Evolutionary conservation across 73 alveolate genomes (phyloP), one percentile per base, ranked within the genome.

Genomic region (Symbiodinium natans): DNA sequence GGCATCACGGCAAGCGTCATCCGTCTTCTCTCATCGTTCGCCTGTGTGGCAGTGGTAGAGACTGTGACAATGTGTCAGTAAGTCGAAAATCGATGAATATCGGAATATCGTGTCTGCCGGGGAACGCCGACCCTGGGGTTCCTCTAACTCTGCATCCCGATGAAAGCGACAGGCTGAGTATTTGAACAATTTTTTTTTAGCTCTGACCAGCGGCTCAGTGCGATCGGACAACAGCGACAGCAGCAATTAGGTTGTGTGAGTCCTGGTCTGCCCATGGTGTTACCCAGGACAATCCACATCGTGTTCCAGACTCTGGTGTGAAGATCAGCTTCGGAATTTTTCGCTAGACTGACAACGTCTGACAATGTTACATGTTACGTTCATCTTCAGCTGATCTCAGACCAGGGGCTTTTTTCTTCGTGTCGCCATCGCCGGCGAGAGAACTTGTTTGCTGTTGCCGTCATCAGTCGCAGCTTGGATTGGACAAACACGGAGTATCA

Each of bases 241-340:
- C 31, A 63, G 80, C 36, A 27, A 36, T 23, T 63, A 23, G 33
- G 80, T 63, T 63, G 80, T 36, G 80, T 63, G 80, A 63, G 80
- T 63, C 36, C 80, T 63, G 80, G 80, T 63, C 80, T 63, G 80
- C 80, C 80, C 1, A 63, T 63, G 80, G 80, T 63, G 80, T 63
- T 63, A 36, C 80, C 80, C 80, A 63, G 80, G 36, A 29, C 80
- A 63, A 63, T 63, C 80, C 80, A 9, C 17, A 25, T 2, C 29
- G 27, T 25, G 80, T 63, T 63, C 80, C 80, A 63, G 80, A 31
- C 40, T 36, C 80, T 29, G 33, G 80, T 63, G 17, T 23, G 71
- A 52, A 29, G n/a, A 21, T 52, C 9, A 46, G 71, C 71, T 52
- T 52, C 27, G 29, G 23, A 52, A 52, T 15, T 52, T n/a, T n/a